Base-by-base conservation (phyloP, 805 yeast species). In the Metschnikowia baotianmanensis region DNA sequence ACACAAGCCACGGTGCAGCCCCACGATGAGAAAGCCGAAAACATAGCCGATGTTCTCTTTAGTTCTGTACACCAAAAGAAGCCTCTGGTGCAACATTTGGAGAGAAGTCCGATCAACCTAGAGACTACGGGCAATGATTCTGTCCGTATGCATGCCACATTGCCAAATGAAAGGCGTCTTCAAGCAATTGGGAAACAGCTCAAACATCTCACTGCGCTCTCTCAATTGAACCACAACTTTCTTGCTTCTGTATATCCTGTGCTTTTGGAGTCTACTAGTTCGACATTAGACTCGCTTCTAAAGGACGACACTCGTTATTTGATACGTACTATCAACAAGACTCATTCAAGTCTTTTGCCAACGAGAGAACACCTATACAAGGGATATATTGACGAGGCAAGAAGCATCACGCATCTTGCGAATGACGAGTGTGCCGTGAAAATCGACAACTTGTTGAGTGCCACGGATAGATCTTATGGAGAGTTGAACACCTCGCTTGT, bases 401-500 rank as follows among this genome's bases (percentile, higher is more conserved):
- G 57, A 41, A 56, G 70, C 6, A 52, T 68, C 9, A 53, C 59
- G 27, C 69, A 63, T 31, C 46, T 62, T 41, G 62, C 66, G 12
- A 67, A 69, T 43, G 71, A 65, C 35, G 60, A 71, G 38, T 72
- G 74, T 45, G 75, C 82, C 0, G 71, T 72, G 40, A 71, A 69
- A 54, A 72, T 82, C 28, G 89, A 83, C 52, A 79, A 76, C 36
- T 56, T 82, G 40, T 63, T 83, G 33, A 78, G 82, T 12, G 67
- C 72, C 26, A 78, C 84, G 37, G 89, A 83, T 60, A 65, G 90
- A 47, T 74, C 83, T 9, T 76, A 81, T 43, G 83, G 87, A 45
- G 90, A 83, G 53, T 78, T 84, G 39, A 84, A 80, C 56, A 83
- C 91, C 0, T 80, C 88, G 1, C 58, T 83, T 31, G 73, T 87